These are phyloP conservation scores for Fusarium graminum DNA, from an alignment of 2,329 filamentous ascomycete species.

Conservation along the genomic window DNA sequence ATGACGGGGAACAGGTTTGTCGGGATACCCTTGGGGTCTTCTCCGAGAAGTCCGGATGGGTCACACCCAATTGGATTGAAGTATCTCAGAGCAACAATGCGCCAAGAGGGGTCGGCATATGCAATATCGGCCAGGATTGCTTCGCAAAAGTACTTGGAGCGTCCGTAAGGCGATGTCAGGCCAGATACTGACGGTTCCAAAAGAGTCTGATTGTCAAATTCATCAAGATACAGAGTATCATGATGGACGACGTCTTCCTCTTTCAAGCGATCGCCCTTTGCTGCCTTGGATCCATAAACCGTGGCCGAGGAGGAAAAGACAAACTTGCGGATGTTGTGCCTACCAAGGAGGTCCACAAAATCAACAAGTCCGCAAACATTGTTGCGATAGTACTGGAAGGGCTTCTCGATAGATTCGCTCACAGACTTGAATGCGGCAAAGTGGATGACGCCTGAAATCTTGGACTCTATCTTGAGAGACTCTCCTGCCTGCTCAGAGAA, in stretches of 20 bases:
- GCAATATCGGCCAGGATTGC: conserved; percentile 74
- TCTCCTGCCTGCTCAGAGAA: neutral
- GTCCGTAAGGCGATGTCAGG: conserved; percentile 63
- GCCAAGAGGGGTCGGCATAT: conserved; percentile 70
- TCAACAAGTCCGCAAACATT: conserved; percentile 74
- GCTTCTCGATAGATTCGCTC: conserved; percentile 70
- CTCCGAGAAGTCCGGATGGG: conserved; percentile 71
- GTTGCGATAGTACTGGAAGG: conserved; percentile 75
- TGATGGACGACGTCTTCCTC: conserved; percentile 57
- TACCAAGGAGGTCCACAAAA: conserved; percentile 67
- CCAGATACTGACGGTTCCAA: conserved; percentile 3
- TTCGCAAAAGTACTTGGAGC: conserved; percentile 77
- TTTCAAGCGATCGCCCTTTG: conserved; percentile 64
- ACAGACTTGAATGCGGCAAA: conserved; percentile 78
- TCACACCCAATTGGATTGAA: conserved; percentile 78
- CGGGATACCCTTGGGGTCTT: conserved; percentile 72
- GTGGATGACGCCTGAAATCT: conserved; percentile 69
- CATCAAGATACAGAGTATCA: conserved; percentile 62
- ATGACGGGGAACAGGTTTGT: conserved; percentile 76
- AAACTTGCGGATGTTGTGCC: conserved; percentile 73
- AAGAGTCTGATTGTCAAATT: conserved; percentile 52
- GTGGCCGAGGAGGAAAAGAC: conserved; percentile 77
- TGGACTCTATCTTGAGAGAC: conserved; percentile 22
- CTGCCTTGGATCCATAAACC: conserved; percentile 70
- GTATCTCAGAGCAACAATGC: conserved; percentile 73